Percentiles rank a stretch among this genome's conserved stretches.
Conservation (phyloP, 768 basidiomycete genomes). For the Hortiboletus campestris region DNA sequence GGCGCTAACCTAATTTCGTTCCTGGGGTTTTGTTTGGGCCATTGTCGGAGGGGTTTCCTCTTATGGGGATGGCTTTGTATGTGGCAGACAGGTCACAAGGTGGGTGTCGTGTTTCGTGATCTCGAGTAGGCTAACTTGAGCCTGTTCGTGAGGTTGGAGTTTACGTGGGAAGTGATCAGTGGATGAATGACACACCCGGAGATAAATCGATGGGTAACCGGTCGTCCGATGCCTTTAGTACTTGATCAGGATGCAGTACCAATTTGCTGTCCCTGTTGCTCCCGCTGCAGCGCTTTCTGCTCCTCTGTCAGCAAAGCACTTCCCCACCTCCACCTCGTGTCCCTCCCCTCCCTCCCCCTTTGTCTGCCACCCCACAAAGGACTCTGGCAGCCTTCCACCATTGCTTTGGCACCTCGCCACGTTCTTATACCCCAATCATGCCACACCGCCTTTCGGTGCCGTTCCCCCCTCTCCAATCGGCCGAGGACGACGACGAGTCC, state of each 20-base stretch:
- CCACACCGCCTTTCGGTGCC: conserved; percentile 4
- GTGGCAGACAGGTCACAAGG: not conserved
- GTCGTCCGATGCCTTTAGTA: conserved; percentile 9
- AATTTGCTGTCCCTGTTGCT: conserved; percentile 2
- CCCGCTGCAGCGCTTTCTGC: not conserved
- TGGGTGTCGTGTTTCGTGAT: not conserved
- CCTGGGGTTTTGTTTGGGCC: not conserved
- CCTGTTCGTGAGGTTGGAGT: not conserved
- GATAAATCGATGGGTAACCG: conserved; percentile 1
- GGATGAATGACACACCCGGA: conserved; percentile 12
- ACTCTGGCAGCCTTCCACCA: conserved; percentile 15
- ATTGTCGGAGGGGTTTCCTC: not conserved
- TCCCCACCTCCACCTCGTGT: conserved; percentile 5
- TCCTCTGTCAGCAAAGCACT: not conserved
- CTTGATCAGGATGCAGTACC: conserved; percentile 13
- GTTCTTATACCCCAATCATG: conserved; percentile 25
- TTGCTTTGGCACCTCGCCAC: conserved; percentile 21
- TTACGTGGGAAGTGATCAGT: conserved; percentile 7
- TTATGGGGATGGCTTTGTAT: conserved; percentile 15
- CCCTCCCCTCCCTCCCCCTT: conserved; percentile 10
- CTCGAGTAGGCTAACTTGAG: not conserved
- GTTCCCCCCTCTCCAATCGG: conserved; percentile 10
- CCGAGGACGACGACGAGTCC: conserved; percentile 17
- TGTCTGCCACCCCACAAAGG: conserved; percentile 29
- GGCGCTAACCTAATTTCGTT: too few species aligned